Base-by-base conservation (phyloP, 2,329 filamentous ascomycete genomes). In the Sporothrix curviconia region DNA sequence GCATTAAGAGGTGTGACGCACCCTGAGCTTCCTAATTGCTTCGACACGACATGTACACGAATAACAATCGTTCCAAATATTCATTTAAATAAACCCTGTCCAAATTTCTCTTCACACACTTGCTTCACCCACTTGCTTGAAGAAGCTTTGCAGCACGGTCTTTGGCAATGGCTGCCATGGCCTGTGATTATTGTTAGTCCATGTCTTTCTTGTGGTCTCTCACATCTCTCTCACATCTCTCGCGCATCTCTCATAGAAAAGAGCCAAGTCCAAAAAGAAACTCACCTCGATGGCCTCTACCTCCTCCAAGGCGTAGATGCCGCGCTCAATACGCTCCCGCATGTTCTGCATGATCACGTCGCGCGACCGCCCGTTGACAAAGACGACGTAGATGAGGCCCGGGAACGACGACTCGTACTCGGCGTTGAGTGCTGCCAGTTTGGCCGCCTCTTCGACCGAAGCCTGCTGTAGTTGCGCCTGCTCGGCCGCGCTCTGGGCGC, bases 141-240 rank as follows among this genome's bases (percentile, higher is more conserved):
- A 44, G 32, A 39, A 89, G 70, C 70, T 91, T 95, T 32, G 72
- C 70, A 1, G 86, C 89, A 50, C 92, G 81, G 66, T 96, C 90
- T 53, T 82, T 81, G 30, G 92, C 92, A 67, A 96, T 96, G 65
- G 91, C 88, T 67, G 90, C 90, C 89, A 96, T 96, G 40, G 92
- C 91, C 87, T 90, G 57, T 9, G 43, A 17, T n/a, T n/a, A 25
- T 24, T 28, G 54, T 66, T 58, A 67, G 64, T 57, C n/a, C 3
- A 34, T 11, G 24, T 4, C 7, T 2, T 9, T 42, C 39, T 22
- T 12, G 19, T 17, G n/a, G n/a, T n/a, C n/a, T n/a, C n/a, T n/a
- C n/a, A n/a, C n/a, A n/a, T n/a, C n/a, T n/a, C n/a, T n/a, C n/a
- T n/a, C n/a, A n/a, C n/a, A n/a, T n/a, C n/a, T n/a, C n/a, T n/a